Base-by-base conservation (phyloP, 495 filamentous ascomycete species). In the Entonaema liquescens region DNA sequence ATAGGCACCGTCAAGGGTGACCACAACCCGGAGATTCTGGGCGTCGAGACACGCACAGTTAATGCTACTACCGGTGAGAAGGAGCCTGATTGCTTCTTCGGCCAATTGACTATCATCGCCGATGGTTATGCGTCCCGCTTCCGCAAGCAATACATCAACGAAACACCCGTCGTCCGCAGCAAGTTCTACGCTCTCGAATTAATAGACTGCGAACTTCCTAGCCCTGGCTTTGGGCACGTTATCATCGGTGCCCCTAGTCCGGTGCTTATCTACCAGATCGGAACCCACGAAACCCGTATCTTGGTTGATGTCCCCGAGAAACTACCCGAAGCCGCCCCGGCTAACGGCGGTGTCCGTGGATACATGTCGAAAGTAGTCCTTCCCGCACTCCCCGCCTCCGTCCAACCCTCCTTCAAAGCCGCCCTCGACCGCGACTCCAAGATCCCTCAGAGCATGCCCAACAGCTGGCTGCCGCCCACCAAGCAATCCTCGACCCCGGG, bases 61-160 rank as follows among this genome's bases (percentile, higher is more conserved):
- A 75, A 87, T 72, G 71, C 78, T n/a, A 47, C 68, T 7, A 83
- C 83, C 11, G 84, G 86, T 57, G 81, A 87, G 70, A 89, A 88
- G 80, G 85, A 89, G 58, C 64, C 79, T 26, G 86, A 87, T 72
- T 89, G 86, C 81, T 98, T 92, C 81, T 97, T 98, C 74, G 95
- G 88, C 44, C 80, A 89, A 57, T 86, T 98, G 44, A 98, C 94
- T 21, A 89, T 98, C 67, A 86, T 95, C 50, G 92, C 93, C 19
- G 95, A 99, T 81, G 95, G 95, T 65, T 98, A 98, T 79, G 90
- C 89, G 65, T 96, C 93, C 62, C 95, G 92, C 75, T 97, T 98
- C 84, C 90, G 95, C 62, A 95, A 97, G 79, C 82, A 89, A 63
- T 87, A 92, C 76, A 89, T 94, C 73, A 76, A 81, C n/a, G 82